phyloP scores from a whole-genome alignment of 352 stramenopile genomes.

The Phytophthora hybrid region DNA sequence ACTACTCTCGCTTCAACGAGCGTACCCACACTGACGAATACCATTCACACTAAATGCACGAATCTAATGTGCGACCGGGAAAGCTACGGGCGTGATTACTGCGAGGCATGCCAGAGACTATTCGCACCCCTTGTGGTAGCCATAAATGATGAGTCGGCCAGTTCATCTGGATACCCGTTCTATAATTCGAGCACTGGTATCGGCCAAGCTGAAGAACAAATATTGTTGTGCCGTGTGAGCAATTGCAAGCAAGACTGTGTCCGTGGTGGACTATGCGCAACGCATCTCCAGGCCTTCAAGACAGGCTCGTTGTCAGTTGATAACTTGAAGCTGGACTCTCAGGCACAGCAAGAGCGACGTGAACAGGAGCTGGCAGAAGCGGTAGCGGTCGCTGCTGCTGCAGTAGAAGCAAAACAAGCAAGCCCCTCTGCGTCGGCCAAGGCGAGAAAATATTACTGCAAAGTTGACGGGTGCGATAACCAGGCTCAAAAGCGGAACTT shows the following conservation, averaged over 20 bases:
- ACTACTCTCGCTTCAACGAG: constrained; percentile 20
- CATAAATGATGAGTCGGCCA: constrained; percentile 37
- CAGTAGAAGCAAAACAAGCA: constrained; percentile 22
- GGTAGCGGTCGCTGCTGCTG: constrained; percentile 25
- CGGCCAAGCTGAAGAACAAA: constrained; percentile 22
- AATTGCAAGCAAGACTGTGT: constrained; percentile 40
- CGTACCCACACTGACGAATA: constrained; percentile 13
- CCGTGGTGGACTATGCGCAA: constrained; percentile 52
- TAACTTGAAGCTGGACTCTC: constrained; percentile 61
- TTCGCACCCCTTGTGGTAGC: constrained; percentile 64
- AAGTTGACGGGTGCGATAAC: constrained; percentile 64
- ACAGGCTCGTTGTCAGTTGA: constrained; percentile 65
- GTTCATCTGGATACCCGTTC: constrained; percentile 26
- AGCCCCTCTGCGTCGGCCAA: constrained; percentile 33
- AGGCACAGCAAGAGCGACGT: constrained; percentile 32
- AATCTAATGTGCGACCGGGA: constrained; percentile 70
- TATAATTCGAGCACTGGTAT: constrained; percentile 21
- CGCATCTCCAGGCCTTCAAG: constrained; percentile 62
- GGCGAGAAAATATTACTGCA: constrained; percentile 77
- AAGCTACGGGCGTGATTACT: constrained; percentile 66
- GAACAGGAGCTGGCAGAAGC: constrained; percentile 34
- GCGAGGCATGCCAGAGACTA: constrained; percentile 65
- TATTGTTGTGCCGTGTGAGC: constrained; percentile 51
- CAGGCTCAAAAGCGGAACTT: constrained; percentile 68
- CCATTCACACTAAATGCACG: constrained; percentile 45